Percentiles rank a stretch among this genome's conserved stretches.
Conservation (phyloP, 768 basidiomycete genomes). For the Inosperma sp. region DNA sequence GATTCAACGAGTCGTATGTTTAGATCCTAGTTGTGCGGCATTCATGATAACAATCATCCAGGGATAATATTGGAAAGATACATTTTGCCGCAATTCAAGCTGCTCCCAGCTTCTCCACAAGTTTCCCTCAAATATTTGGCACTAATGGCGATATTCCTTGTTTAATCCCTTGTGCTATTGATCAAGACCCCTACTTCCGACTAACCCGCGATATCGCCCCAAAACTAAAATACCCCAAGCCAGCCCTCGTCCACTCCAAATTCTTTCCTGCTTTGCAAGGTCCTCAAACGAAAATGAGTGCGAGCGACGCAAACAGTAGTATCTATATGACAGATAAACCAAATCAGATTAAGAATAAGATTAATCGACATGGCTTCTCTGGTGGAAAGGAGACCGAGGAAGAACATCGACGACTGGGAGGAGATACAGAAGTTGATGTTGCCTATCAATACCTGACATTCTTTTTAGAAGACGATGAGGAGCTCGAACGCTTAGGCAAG, state of each 20-base stretch:
- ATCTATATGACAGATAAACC: conserved; percentile 95
- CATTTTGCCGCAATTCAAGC: conserved; percentile 97
- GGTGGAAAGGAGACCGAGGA: conserved; percentile 96
- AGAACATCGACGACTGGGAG: conserved; percentile 83
- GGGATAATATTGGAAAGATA: conserved; percentile 97
- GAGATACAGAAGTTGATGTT: conserved; percentile 93
- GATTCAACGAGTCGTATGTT: conserved; percentile 91
- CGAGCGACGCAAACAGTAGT: conserved; percentile 86
- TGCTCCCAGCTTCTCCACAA: conserved; percentile 94
- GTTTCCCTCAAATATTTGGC: conserved; percentile 97
- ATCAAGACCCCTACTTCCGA: conserved; percentile 97
- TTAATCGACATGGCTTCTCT: conserved; percentile 93
- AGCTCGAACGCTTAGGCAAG: conserved; percentile 69
- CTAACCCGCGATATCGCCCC: conserved; percentile 92
- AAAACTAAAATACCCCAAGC: conserved; percentile 95
- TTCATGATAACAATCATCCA: conserved; percentile 28
- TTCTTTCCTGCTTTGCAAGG: conserved; percentile 99
- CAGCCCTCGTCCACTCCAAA: conserved; percentile 86
- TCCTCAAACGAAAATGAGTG: conserved; percentile 99
- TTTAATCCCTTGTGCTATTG: conserved; percentile 97
- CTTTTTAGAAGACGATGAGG: conserved; percentile 94
- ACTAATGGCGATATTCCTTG: conserved; percentile 76
- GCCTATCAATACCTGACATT: conserved; percentile 92
- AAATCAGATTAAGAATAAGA: conserved; percentile 95
- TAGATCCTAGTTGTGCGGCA: background rate